These are phyloP conservation scores for Podaxis pistillaris DNA, from an alignment of 768 basidiomycete species.

Conservation along the genomic window DNA sequence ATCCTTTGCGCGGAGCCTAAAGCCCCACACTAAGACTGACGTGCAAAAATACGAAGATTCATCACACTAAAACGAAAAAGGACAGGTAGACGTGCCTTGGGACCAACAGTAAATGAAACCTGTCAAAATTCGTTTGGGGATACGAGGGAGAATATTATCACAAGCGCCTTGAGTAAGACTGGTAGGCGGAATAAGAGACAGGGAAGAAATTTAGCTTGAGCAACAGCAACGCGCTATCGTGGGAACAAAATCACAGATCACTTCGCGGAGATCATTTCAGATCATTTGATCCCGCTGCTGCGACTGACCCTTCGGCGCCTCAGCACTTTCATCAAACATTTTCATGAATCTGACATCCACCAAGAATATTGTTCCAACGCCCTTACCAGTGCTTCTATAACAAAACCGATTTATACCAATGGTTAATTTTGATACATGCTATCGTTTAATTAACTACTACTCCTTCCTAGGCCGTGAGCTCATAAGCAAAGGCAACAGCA, in stretches of 20 bases:
- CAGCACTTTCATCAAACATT: too few relatives aligned
- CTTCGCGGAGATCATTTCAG: too few relatives aligned
- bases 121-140: neutral
- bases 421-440: neutral
- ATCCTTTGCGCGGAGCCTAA: slow-evolving; percentile 32
- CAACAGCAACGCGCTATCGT: neutral
- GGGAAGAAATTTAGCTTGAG: neutral
- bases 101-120: neutral
- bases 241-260: neutral
- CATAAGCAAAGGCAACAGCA: slow-evolving; percentile 55
- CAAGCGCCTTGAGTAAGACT: neutral
- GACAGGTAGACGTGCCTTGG: neutral
- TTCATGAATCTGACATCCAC: too few relatives aligned
- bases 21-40: slow-evolving; percentile 49
- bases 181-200: neutral
- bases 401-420: neutral
- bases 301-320: neutral
- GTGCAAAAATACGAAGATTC: slow-evolving; percentile 52
- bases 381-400: neutral
- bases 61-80: slow-evolving; percentile 28
- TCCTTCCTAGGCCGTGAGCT: slow-evolving; percentile 34
- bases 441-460: neutral
- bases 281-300: neutral
- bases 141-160: neutral
- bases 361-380: too few relatives aligned